Conservation (phyloP, 176 grass and related monocot species). For the Coix lacrymajobi region DNA sequence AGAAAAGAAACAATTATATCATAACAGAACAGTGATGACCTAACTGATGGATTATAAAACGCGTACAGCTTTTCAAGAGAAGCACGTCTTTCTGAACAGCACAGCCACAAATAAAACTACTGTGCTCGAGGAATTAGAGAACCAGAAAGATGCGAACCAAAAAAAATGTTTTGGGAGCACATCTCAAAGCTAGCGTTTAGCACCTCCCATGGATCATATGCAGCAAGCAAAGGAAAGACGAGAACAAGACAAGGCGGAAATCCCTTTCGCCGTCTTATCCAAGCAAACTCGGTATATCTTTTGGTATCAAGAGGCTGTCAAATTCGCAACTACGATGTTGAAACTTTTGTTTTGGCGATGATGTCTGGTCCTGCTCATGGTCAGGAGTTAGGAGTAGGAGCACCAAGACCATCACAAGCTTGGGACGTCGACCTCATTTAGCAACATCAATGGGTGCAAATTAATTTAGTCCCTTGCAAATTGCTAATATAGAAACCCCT, state of each 20-base stretch:
- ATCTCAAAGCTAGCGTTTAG: constrained; percentile 20
- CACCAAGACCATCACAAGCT: constrained; percentile 13
- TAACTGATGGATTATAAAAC: constrained; percentile 24
- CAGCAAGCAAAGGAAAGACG: constrained; percentile 20
- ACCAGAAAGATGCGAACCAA: constrained; percentile 39
- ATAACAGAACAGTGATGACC: constrained; percentile 18
- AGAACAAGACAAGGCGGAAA: constrained; percentile 27
- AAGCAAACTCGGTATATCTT: constrained; percentile 28
- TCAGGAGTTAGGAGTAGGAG: constrained; percentile 31
- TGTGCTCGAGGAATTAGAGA: constrained; percentile 31
- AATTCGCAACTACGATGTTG: neutral
- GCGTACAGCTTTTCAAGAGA: neutral
- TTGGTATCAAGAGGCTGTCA: constrained; percentile 23
- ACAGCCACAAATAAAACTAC: neutral
- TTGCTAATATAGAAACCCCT: constrained; percentile 6
- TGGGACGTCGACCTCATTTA: constrained; percentile 39
- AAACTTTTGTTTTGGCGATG: constrained; percentile 33
- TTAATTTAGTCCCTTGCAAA: constrained; percentile 36
- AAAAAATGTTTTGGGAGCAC: constrained; percentile 26
- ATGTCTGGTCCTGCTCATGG: constrained; percentile 34
- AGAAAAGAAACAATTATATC: constrained; percentile 19
- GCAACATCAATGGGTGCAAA: constrained; percentile 29
- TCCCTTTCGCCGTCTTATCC: constrained; percentile 38
- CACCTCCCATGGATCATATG: constrained; percentile 15
- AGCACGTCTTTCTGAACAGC: constrained; percentile 24